A percentile compares a stretch with the other conserved stretches of the same genome.
phyloP scores from a whole-genome alignment of 495 filamentous ascomycete genomes.

The Rhypophila decipiens region DNA sequence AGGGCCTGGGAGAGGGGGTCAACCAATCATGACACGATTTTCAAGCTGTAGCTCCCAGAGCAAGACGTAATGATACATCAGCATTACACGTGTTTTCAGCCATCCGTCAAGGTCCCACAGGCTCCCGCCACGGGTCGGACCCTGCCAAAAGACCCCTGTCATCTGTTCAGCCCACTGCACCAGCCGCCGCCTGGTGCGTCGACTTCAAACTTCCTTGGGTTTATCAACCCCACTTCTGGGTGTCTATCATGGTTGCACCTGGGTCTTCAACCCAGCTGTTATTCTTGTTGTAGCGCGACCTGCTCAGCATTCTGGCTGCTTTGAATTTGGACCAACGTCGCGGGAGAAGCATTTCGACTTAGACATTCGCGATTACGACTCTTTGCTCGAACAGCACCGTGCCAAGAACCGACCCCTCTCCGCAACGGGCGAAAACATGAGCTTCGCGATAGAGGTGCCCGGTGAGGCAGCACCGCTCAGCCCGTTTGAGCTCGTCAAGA shows the following conservation, averaged over 20 bases:
- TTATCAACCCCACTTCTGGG: not conserved
- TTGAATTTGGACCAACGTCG: not conserved
- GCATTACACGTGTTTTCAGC: no score
- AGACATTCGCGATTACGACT: not conserved
- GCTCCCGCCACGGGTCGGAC: no score
- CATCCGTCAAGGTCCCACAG: no score
- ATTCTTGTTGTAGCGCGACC: no score
- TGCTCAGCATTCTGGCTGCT: not conserved
- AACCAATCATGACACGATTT: no score
- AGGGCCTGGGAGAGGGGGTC: no score
- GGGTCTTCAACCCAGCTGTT: not conserved
- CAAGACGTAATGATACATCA: no score
- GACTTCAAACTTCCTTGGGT: no score
- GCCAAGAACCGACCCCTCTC: not conserved
- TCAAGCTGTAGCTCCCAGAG: no score
- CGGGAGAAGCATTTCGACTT: not conserved
- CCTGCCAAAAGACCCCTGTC: no score
- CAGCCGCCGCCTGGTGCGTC: no score
- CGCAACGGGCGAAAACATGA: slow-evolving; percentile 26
- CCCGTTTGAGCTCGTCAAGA: slow-evolving; percentile 62
- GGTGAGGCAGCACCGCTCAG: slow-evolving; percentile 48
- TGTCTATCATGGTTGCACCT: not conserved
- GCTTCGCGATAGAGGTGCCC: slow-evolving; percentile 48
- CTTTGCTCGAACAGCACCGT: not conserved
- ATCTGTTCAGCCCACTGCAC: no score